Percentiles rank a stretch among this genome's conserved stretches.
Conservation (phyloP, 768 basidiomycete species). For the Rhizopogon vinicolor region DNA sequence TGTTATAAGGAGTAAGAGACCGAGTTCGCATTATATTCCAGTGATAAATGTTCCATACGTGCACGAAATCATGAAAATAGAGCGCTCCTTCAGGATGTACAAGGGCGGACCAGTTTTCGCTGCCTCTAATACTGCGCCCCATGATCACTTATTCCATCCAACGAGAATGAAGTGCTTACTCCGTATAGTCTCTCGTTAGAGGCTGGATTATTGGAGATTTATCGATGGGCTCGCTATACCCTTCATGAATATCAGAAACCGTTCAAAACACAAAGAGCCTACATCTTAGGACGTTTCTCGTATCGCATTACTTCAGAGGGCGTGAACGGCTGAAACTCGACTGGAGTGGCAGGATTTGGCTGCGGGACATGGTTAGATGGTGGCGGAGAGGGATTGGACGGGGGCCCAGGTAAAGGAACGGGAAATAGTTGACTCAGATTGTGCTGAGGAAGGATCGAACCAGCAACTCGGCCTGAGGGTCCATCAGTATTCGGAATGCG, state of each 20-base stretch:
- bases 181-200: not conserved
- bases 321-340: not conserved
- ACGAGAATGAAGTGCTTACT: too few relatives aligned
- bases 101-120: constrained; percentile 31
- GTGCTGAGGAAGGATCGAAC: not conserved
- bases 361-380: not conserved
- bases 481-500: not conserved
- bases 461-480: too few relatives aligned
- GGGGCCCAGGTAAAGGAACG: too few relatives aligned
- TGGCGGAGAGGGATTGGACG: too few relatives aligned
- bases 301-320: not conserved
- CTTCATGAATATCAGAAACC: not conserved
- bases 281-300: not conserved
- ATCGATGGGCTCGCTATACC: not conserved
- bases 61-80: constrained; percentile 42
- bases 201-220: not conserved
- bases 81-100: constrained; percentile 53
- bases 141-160: not conserved
- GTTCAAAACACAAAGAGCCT: not conserved
- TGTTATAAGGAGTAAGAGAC: constrained; percentile 9
- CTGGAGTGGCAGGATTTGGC: too few relatives aligned
- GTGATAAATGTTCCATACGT: constrained; percentile 23
- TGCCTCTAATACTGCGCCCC: not conserved
- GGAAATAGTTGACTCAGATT: too few relatives aligned
- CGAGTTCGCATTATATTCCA: not conserved